A percentile compares a stretch with the other conserved stretches of the same genome.
Evolutionary conservation across 2,329 filamentous ascomycete species (phyloP).

Genomic region (Exophiala viscosa): DNA sequence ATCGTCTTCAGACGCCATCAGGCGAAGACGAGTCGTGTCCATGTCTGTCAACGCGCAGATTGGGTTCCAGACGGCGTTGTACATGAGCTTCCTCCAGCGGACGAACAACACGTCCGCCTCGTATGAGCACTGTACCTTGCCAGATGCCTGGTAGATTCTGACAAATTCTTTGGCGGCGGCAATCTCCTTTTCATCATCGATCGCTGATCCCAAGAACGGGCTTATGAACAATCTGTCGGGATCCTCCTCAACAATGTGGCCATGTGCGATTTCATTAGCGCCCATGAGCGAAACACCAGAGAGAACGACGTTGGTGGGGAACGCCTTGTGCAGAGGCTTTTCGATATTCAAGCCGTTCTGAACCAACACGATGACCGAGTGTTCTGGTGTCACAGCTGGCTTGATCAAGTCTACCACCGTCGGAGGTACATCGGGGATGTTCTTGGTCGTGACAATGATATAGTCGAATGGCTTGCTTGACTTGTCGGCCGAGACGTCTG

Average conservation of each 20-base stretch:
- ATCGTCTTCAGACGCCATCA: slow-evolving; percentile 41
- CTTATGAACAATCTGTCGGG: slow-evolving; percentile 51
- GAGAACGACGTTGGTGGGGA: slow-evolving; percentile 52
- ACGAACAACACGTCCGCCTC: slow-evolving; percentile 32
- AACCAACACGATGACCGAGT: slow-evolving; percentile 55
- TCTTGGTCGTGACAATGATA: slow-evolving; percentile 58
- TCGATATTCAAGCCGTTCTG: slow-evolving; percentile 66
- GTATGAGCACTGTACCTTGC: slow-evolving; percentile 44
- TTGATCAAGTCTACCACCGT: slow-evolving; percentile 47
- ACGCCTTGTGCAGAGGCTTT: slow-evolving; percentile 47
- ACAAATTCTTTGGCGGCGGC: slow-evolving; percentile 44
- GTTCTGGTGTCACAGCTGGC: slow-evolving; percentile 50
- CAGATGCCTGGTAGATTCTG: slow-evolving; percentile 45
- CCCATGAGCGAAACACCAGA: slow-evolving; percentile 54
- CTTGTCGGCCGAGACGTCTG: slow-evolving; percentile 36
- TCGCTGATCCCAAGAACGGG: slow-evolving; percentile 29
- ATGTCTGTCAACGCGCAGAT: slow-evolving; percentile 51
- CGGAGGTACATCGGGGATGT: slow-evolving; percentile 53
- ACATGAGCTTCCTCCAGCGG: slow-evolving; percentile 44
- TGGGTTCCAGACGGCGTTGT: slow-evolving; percentile 52
- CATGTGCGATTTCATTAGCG: slow-evolving; percentile 46
- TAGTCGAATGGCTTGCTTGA: slow-evolving; percentile 48
- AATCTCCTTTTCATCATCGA: slow-evolving; percentile 13
- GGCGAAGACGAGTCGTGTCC: slow-evolving; percentile 50
- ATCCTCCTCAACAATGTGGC: slow-evolving; percentile 52